Evolutionary conservation across 805 yeast genomes (phyloP).

Genomic region (Grigorovia jiainica): DNA sequence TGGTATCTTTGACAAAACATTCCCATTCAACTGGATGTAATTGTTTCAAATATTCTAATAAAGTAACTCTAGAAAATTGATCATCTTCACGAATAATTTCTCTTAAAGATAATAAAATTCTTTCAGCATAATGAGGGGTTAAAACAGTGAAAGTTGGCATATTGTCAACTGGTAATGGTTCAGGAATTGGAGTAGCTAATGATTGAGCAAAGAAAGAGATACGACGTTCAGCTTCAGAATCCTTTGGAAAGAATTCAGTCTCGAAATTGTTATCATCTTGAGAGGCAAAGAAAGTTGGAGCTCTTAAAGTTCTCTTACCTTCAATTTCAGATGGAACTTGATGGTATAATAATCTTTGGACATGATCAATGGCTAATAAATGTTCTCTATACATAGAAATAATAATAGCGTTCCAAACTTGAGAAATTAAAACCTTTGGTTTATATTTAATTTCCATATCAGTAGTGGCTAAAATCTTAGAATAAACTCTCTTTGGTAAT

Average conservation of each 20-base stretch:
- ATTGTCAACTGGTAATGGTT: conserved; percentile 97
- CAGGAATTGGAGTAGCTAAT: conserved; percentile 96
- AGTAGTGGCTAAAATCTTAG: conserved; percentile 93
- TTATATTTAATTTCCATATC: conserved; percentile 99
- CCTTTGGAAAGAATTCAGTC: conserved; percentile 93
- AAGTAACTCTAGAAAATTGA: conserved; percentile 88
- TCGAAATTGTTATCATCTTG: conserved; percentile 93
- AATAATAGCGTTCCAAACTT: conserved; percentile 98
- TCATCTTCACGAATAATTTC: conserved; percentile 97
- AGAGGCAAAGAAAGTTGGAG: conserved; percentile 96
- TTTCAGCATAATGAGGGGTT: conserved; percentile 94
- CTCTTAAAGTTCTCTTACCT: conserved; percentile 96
- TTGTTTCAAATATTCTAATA: conserved; percentile 89
- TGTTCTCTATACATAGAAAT: conserved; percentile 99
- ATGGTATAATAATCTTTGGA: conserved; percentile 91
- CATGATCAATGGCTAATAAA: conserved; percentile 94
- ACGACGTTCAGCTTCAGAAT: conserved; percentile 99
- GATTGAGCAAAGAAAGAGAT: conserved; percentile 99
- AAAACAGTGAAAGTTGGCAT: conserved; percentile 98
- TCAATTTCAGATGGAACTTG: conserved; percentile 98
- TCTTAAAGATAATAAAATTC: conserved; percentile 83
- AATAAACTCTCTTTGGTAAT: conserved; percentile 96
- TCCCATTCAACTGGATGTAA: conserved; percentile 97
- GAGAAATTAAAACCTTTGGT: conserved; percentile 95
- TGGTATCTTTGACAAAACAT: conserved; percentile 92